Evolutionary conservation across 148 eudicot genomes (phyloP).

Genomic region (Vaccinium corymbosum): DNA sequence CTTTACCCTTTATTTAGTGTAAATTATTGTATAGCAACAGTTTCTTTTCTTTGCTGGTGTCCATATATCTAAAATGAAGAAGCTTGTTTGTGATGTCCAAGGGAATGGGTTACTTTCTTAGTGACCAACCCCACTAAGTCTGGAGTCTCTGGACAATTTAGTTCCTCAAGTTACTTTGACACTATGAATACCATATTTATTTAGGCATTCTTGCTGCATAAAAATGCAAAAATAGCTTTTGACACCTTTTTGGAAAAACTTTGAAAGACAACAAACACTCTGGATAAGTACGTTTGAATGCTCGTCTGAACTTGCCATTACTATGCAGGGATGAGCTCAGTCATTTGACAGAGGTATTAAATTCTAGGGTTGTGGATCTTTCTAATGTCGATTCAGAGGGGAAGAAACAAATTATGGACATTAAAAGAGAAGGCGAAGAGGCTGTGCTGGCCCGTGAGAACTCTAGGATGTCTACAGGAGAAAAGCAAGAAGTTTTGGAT

Average conservation of each 20-base stretch:
- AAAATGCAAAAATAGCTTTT: not conserved
- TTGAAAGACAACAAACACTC: not conserved
- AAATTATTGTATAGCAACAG: not conserved
- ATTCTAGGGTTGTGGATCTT: constrained; percentile 44
- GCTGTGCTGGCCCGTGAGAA: constrained; percentile 27
- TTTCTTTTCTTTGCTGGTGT: constrained; percentile 10
- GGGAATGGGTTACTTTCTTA: not conserved
- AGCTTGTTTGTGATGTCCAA: constrained; percentile 8
- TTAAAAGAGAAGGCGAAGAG: constrained; percentile 32
- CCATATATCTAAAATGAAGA: not conserved
- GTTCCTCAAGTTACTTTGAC: not conserved
- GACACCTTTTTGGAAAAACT: not conserved
- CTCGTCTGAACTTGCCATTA: constrained; percentile 1
- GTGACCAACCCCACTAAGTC: not conserved
- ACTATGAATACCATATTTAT: not conserved
- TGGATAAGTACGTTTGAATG: not conserved
- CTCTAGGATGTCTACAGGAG: constrained; percentile 25
- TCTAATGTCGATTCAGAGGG: constrained; percentile 37
- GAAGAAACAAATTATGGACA: constrained; percentile 16
- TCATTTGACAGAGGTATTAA: constrained; percentile 65
- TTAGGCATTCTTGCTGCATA: not conserved
- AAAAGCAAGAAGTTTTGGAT: constrained; percentile 30
- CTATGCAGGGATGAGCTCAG: constrained; percentile 66
- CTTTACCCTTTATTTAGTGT: not conserved
- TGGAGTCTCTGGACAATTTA: not conserved